These are phyloP conservation scores for Brachypodium distachyon DNA, from an alignment of 202 grass and related monocot genomes.

Conservation along the genomic window DNA sequence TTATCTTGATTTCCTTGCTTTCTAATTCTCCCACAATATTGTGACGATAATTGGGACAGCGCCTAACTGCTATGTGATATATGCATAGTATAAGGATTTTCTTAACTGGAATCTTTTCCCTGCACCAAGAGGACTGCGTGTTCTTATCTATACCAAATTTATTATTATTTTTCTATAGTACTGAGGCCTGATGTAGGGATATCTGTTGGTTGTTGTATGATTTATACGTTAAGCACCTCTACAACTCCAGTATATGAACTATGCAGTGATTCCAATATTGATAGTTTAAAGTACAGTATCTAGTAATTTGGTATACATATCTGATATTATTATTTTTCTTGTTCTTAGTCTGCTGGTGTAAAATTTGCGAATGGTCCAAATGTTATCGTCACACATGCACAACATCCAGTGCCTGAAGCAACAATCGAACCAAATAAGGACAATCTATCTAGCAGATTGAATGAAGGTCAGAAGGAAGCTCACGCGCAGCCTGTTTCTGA, in stretches of 20 bases:
- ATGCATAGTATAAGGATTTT: background rate
- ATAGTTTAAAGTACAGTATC: background rate
- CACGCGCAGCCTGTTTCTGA: constrained; percentile 39
- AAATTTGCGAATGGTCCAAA: constrained; percentile 56
- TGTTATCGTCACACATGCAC: constrained; percentile 43
- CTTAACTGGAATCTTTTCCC: background rate
- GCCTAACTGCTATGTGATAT: background rate
- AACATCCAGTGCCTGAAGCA: constrained; percentile 29
- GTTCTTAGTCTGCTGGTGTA: constrained; percentile 60
- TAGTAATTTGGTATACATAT: background rate
- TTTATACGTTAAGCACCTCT: constrained; percentile 13
- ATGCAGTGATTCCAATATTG: background rate
- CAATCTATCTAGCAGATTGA: constrained; percentile 27
- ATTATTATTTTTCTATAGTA: background rate
- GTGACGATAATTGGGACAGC: background rate
- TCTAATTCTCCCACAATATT: background rate
- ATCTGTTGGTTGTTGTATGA: background rate
- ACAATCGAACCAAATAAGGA: constrained; percentile 26
- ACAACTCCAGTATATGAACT: background rate
- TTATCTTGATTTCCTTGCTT: constrained; percentile 14
- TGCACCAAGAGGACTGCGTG: background rate
- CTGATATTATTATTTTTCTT: constrained; percentile 30
- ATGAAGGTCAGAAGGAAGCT: constrained; percentile 43
- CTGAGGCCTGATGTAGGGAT: background rate
- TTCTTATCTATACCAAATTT: background rate